These are phyloP conservation scores for Starmerella floricola DNA, from an alignment of 805 yeast genomes.

Conservation along the genomic window DNA sequence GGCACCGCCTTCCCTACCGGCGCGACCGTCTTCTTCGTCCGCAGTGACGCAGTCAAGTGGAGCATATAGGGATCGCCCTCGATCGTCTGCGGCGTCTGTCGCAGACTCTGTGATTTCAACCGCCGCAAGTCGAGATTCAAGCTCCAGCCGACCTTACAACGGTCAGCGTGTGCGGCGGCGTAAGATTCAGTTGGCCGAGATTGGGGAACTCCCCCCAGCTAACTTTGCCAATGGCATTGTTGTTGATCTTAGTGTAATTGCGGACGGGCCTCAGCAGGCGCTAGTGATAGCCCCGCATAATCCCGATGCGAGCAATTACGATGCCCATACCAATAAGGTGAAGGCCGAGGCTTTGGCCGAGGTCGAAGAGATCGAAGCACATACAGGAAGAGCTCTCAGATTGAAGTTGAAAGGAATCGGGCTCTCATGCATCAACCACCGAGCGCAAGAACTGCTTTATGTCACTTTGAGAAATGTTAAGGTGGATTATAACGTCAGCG, in stretches of 20 bases:
- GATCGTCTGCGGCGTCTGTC: neutral
- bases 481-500: slow-evolving; percentile 68
- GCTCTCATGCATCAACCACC: slow-evolving; percentile 62
- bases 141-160: neutral
- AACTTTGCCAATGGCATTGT: slow-evolving; percentile 40
- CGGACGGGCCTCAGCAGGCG: slow-evolving; percentile 91
- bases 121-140: neutral
- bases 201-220: slow-evolving; percentile 83
- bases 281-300: slow-evolving; percentile 74
- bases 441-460: slow-evolving; percentile 68
- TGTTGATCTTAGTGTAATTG: slow-evolving; percentile 82
- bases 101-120: neutral
- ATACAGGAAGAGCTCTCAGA: slow-evolving; percentile 30
- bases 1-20: neutral
- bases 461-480: slow-evolving; percentile 74
- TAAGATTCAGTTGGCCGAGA: slow-evolving; percentile 76
- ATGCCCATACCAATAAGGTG: slow-evolving; percentile 12
- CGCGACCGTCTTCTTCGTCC: neutral
- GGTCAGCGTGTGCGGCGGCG: slow-evolving; percentile 29
- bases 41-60: neutral
- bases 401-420: slow-evolving; percentile 72
- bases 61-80: neutral
- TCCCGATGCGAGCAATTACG: slow-evolving; percentile 63
- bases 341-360: slow-evolving; percentile 20
- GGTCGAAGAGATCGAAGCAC: slow-evolving; percentile 15